Percentiles rank a stretch among this genome's conserved stretches.
Conservation (phyloP, 345 rosid species). For the Populus simonii region DNA sequence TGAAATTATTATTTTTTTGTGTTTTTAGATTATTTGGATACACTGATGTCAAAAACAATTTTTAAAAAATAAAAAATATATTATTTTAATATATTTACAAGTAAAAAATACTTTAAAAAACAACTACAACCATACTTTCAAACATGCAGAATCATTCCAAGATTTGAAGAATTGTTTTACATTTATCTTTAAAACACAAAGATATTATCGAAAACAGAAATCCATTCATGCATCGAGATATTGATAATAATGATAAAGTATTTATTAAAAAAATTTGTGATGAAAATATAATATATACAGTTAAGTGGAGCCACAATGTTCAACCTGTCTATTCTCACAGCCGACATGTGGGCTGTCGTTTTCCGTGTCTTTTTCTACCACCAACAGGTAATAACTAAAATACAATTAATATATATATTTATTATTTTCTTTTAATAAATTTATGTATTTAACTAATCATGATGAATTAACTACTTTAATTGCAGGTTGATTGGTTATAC, state of each 20-base stretch:
- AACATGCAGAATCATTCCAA: too few relatives aligned
- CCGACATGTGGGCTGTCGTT: conserved; percentile 63
- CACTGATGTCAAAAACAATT: too few relatives aligned
- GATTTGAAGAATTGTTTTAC: too few relatives aligned
- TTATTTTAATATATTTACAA: too few relatives aligned
- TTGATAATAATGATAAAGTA: neutral
- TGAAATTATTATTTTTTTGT: too few relatives aligned
- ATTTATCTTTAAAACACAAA: too few relatives aligned
- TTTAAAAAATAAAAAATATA: too few relatives aligned
- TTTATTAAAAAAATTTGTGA: too few relatives aligned
- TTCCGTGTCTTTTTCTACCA: conserved; percentile 46
- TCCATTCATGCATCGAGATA: neutral
- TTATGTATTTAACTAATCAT: neutral
- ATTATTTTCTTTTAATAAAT: neutral
- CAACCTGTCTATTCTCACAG: conserved; percentile 54
- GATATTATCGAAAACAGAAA: neutral
- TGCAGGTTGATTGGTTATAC: conserved; percentile 65
- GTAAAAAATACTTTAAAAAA: too few relatives aligned
- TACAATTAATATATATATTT: neutral
- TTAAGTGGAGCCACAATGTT: conserved; percentile 57
- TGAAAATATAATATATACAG: conserved; percentile 18
- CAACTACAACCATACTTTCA: too few relatives aligned
- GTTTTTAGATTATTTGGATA: too few relatives aligned
- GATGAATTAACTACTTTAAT: neutral
- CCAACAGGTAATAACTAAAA: conserved; percentile 35